Conservation (phyloP, 176 grass and related monocot species). For the Secale cereale region DNA sequence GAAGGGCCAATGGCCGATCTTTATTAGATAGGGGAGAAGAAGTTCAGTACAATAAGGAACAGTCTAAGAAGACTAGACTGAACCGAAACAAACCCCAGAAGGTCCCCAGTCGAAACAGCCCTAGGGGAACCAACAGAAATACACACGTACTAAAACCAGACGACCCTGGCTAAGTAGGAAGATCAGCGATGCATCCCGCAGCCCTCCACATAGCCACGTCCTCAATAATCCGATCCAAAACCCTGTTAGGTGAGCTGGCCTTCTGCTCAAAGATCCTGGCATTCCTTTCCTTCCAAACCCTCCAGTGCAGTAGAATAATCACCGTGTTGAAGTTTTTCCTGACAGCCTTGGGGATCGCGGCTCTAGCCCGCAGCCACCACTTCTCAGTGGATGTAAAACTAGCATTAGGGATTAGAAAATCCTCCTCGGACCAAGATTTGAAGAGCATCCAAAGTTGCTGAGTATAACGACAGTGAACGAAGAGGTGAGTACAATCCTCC, state of each 20-base stretch:
- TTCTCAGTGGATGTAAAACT: not conserved
- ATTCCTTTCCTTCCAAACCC: not conserved
- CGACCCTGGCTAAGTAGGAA: not conserved
- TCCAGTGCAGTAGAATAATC: not conserved
- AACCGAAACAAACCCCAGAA: no score
- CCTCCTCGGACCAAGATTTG: not conserved
- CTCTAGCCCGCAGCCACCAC: not conserved
- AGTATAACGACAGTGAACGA: no score
- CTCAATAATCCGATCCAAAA: not conserved
- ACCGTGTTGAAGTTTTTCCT: not conserved
- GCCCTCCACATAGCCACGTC: not conserved
- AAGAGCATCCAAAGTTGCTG: not conserved
- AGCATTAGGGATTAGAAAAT: not conserved
- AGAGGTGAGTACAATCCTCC: no score
- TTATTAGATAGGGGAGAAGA: no score
- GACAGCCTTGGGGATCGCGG: not conserved
- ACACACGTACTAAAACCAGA: no score
- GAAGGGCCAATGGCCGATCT: no score
- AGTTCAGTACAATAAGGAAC: no score
- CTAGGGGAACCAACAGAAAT: no score
- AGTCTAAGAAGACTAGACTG: no score
- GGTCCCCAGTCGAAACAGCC: no score
- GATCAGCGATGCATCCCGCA: not conserved
- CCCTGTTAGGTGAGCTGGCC: fast-evolving
- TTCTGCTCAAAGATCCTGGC: not conserved